Evolutionary conservation across 2,329 filamentous ascomycete species (phyloP).

Genomic region (Beauveria scarabaeidicola): DNA sequence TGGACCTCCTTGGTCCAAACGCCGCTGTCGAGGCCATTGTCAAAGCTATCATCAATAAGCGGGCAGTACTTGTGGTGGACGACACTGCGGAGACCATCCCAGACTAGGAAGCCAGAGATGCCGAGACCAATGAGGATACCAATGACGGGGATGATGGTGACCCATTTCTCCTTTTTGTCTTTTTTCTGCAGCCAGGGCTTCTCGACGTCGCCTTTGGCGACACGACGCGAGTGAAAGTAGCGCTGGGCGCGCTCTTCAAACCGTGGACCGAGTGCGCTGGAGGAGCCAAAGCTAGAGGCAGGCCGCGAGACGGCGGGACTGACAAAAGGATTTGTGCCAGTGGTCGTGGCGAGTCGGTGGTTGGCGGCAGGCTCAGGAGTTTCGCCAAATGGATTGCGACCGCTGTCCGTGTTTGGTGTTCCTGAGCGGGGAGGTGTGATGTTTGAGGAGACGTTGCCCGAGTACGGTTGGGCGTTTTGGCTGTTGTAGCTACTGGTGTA

Average conservation of each 20-base stretch:
- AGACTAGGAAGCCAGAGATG: constrained; percentile 63
- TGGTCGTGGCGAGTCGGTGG: constrained; percentile 18
- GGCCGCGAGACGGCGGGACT: constrained; percentile 38
- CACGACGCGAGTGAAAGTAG: constrained; percentile 67
- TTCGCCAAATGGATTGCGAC: constrained; percentile 33
- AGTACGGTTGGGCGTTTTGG: constrained; percentile 18
- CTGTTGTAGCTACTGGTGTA: constrained; percentile 19
- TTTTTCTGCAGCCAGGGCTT: constrained; percentile 69
- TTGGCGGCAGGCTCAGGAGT: constrained; percentile 28
- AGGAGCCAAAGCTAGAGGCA: constrained; percentile 38
- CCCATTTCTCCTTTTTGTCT: constrained; percentile 77
- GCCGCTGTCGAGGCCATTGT: constrained; percentile 43
- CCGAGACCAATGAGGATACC: constrained; percentile 61
- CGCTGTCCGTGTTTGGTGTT: constrained; percentile 33
- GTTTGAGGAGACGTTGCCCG: constrained; percentile 29
- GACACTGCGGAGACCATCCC: constrained; percentile 64
- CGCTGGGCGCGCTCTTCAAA: constrained; percentile 34
- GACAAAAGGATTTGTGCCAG: constrained; percentile 35
- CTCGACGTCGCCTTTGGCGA: constrained; percentile 64
- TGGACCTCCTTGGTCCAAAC: constrained; percentile 70
- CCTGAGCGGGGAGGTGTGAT: constrained; percentile 32
- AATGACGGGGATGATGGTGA: constrained; percentile 67
- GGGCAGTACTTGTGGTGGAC: constrained; percentile 66
- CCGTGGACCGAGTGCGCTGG: constrained; percentile 28
- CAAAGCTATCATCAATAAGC: constrained; percentile 58